phyloP scores from a whole-genome alignment of 2,329 filamentous ascomycete genomes.

The Fusarium domesticum region DNA sequence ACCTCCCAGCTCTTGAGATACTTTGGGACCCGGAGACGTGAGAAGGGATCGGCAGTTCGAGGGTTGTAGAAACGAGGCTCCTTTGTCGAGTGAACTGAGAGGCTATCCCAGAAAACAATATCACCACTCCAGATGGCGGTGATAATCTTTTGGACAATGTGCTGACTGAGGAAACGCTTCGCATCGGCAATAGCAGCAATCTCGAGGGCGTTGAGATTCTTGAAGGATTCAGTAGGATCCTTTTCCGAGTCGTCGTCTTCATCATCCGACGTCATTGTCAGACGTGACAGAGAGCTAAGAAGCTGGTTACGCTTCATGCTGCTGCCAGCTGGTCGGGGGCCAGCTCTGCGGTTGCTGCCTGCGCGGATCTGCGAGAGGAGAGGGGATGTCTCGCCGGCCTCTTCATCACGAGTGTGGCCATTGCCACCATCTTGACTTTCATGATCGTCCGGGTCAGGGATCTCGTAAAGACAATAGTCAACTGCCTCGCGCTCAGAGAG shows the following conservation, averaged over 20 bases:
- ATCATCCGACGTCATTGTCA: slow-evolving; percentile 42
- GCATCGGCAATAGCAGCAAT: slow-evolving; percentile 78
- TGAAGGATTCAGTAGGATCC: slow-evolving; percentile 69
- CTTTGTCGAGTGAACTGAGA: slow-evolving; percentile 72
- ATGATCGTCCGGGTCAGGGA: slow-evolving; percentile 46
- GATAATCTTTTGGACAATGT: slow-evolving; percentile 77
- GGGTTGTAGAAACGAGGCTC: slow-evolving; percentile 72
- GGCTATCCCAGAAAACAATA: slow-evolving; percentile 80
- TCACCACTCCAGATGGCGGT: slow-evolving; percentile 83
- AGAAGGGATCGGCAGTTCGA: slow-evolving; percentile 67
- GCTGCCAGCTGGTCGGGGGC: slow-evolving; percentile 35
- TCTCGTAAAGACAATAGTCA: slow-evolving; percentile 70
- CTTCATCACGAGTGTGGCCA: slow-evolving; percentile 33
- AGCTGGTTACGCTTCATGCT: slow-evolving; percentile 47
- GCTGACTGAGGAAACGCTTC: slow-evolving; percentile 80
- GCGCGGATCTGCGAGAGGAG: slow-evolving; percentile 40
- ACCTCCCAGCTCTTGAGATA: slow-evolving; percentile 86
- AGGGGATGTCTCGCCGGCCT: slow-evolving; percentile 48
- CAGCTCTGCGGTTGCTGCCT: slow-evolving; percentile 19
- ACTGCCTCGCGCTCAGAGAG: slow-evolving; percentile 71
- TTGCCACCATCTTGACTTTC: slow-evolving; percentile 14
- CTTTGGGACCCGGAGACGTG: slow-evolving; percentile 71
- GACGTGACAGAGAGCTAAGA: slow-evolving; percentile 52
- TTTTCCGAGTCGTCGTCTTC: slow-evolving; percentile 45
- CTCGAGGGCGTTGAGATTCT: slow-evolving; percentile 79